Percentiles rank a stretch among this genome's conserved stretches.
Evolutionary conservation across 345 rosid species (phyloP).

Genomic region (Diplotaxis tenuifolia): DNA sequence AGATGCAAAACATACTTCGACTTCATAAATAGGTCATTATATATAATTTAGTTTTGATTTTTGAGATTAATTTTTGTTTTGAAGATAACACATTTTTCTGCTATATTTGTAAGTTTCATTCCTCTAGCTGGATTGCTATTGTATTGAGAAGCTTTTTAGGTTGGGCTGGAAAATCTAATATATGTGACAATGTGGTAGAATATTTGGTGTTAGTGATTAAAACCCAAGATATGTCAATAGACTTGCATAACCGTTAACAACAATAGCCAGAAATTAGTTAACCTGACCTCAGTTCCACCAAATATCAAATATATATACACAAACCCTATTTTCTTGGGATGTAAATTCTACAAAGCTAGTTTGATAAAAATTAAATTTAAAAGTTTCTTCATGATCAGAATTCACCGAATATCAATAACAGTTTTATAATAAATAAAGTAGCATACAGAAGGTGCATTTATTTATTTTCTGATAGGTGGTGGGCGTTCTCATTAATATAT

Average conservation of each 20-base stretch:
- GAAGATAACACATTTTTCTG: not conserved
- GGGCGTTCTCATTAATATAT: not conserved
- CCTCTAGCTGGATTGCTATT: not conserved
- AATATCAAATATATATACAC: too few relatives aligned
- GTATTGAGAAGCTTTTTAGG: not conserved
- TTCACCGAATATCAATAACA: not conserved
- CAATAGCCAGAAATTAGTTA: not conserved
- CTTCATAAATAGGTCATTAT: not conserved
- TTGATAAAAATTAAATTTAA: not conserved
- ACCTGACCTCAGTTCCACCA: too few relatives aligned
- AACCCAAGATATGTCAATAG: not conserved
- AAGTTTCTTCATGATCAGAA: not conserved
- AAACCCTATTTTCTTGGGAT: not conserved
- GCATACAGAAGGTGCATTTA: not conserved
- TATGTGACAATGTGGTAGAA: too few relatives aligned
- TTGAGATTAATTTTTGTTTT: not conserved
- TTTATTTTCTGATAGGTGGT: slow-evolving; percentile 8
- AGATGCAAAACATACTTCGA: not conserved
- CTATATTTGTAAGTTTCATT: not conserved
- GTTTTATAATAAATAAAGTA: not conserved
- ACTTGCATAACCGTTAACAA: not conserved
- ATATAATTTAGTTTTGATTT: not conserved
- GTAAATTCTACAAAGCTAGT: not conserved
- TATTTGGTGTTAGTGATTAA: not conserved
- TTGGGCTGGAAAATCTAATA: not conserved